A percentile compares a stretch with the other conserved stretches of the same genome.
Evolutionary conservation across 2,329 filamentous ascomycete species (phyloP).

Genomic region (Exophiala phaeomuriformis): DNA sequence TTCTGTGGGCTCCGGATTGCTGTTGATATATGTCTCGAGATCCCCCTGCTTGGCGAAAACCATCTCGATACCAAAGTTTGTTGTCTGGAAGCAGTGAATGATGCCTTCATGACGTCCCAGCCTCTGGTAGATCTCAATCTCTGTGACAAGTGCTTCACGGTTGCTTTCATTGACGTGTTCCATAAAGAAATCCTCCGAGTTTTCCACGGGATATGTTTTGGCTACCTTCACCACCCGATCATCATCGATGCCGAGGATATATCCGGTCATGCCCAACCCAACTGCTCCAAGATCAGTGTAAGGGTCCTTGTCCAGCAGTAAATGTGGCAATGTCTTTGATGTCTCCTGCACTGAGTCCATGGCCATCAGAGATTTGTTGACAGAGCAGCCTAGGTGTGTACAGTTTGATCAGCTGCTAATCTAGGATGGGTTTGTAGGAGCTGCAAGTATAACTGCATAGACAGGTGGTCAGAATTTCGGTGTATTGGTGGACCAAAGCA

Average conservation of each 20-base stretch:
- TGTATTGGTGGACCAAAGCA: too few species aligned
- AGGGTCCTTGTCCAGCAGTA: too few species aligned
- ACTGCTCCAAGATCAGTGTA: too few species aligned
- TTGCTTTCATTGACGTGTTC: conserved; percentile 25
- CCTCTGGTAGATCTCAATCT: conserved; percentile 21
- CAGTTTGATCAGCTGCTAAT: too few species aligned
- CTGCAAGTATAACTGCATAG: too few species aligned
- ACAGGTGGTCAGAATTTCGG: too few species aligned
- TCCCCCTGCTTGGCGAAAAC: conserved; percentile 20
- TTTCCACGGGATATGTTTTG: conserved; percentile 8
- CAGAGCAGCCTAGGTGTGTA: too few species aligned
- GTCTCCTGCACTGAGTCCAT: too few species aligned
- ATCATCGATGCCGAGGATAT: conserved; percentile 16
- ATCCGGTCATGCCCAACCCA: conserved; percentile 13
- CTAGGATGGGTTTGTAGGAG: too few species aligned
- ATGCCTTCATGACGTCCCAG: conserved; percentile 21
- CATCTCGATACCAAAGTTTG: conserved; percentile 24
- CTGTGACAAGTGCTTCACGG: conserved; percentile 18
- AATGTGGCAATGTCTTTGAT: too few species aligned
- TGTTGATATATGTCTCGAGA: conserved; percentile 20
- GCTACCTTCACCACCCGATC: conserved; percentile 19
- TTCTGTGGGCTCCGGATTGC: conserved; percentile 15
- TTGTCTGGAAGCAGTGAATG: conserved; percentile 17
- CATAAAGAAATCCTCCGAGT: neutral
- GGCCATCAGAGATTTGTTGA: too few species aligned